phyloP scores from a whole-genome alignment of 805 yeast genomes.

The Priceomyces melissophilus region DNA sequence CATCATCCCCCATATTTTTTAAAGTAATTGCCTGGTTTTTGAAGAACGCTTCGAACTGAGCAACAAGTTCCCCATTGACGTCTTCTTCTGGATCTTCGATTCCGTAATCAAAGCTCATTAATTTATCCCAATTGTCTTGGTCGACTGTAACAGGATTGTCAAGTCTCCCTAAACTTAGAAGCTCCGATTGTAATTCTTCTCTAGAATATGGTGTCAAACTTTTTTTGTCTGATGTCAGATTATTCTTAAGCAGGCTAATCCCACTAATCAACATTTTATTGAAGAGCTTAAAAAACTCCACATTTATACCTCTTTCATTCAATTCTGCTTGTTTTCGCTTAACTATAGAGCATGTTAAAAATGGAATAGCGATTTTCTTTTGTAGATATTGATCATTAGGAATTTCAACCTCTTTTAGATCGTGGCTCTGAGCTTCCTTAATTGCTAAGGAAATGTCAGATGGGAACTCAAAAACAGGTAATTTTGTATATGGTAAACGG shows the following conservation, averaged over 20 bases:
- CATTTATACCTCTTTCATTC: neutral
- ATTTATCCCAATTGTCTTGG: constrained; percentile 3
- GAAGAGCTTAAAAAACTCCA: constrained; percentile 1
- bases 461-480: constrained; percentile 3
- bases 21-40: constrained; percentile 7
- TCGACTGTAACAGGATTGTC: constrained; percentile 2
- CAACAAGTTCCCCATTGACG: constrained; percentile 5
- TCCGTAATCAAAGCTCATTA: neutral
- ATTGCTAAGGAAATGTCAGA: constrained; percentile 5
- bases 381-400: neutral
- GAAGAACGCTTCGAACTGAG: constrained; percentile 7
- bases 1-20: constrained; percentile 7
- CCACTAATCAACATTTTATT: constrained; percentile 5
- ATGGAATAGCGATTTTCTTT: constrained; percentile 5
- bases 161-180: constrained; percentile 8
- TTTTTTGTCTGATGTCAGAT: neutral
- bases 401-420: neutral
- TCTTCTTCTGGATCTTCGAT: constrained; percentile 1
- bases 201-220: constrained; percentile 5
- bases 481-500: constrained; percentile 1
- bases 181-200: constrained; percentile 8
- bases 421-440: constrained; percentile 1
- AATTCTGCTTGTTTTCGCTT: constrained; percentile 2
- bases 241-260: neutral
- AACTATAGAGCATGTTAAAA: constrained; percentile 6